Evolutionary conservation across 345 rosid genomes (phyloP).

Genomic region (Eucalyptus curtisii): DNA sequence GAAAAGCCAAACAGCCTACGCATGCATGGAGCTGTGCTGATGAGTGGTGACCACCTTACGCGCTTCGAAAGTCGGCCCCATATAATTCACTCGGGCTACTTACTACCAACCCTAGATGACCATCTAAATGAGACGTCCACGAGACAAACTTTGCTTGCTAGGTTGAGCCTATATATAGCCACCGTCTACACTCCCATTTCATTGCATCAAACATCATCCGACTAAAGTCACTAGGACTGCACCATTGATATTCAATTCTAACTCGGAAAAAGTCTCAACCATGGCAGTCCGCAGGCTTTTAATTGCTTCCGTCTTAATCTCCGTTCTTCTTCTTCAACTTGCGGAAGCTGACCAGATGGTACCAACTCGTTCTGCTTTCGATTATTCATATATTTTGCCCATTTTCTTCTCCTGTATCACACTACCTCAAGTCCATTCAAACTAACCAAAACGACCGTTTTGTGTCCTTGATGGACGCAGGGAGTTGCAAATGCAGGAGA

Average conservation of each 20-base stretch:
- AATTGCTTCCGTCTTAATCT: not conserved
- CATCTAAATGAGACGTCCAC: not conserved
- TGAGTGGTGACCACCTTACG: not conserved
- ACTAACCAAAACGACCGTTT: not conserved
- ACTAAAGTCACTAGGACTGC: not conserved
- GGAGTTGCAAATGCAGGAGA: not conserved
- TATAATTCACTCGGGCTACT: not conserved
- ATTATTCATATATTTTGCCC: not conserved
- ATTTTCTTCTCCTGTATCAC: not conserved
- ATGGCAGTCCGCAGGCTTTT: not conserved
- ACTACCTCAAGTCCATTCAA: not conserved
- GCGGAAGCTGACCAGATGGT: not conserved
- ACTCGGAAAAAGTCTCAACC: not conserved
- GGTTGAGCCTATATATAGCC: not conserved
- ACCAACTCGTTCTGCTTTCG: not conserved
- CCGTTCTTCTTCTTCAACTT: not conserved
- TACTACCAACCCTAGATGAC: not conserved
- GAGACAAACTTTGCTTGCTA: not conserved
- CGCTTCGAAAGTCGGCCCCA: not conserved
- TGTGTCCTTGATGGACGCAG: not conserved
- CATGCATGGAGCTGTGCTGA: not conserved
- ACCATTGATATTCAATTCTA: not conserved
- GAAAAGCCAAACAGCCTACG: not conserved
- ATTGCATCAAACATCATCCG: not conserved
- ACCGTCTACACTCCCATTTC: not conserved